Percentiles rank a stretch among this genome's conserved stretches.
phyloP scores from a whole-genome alignment of 768 basidiomycete species.

The Piloderma croceum region DNA sequence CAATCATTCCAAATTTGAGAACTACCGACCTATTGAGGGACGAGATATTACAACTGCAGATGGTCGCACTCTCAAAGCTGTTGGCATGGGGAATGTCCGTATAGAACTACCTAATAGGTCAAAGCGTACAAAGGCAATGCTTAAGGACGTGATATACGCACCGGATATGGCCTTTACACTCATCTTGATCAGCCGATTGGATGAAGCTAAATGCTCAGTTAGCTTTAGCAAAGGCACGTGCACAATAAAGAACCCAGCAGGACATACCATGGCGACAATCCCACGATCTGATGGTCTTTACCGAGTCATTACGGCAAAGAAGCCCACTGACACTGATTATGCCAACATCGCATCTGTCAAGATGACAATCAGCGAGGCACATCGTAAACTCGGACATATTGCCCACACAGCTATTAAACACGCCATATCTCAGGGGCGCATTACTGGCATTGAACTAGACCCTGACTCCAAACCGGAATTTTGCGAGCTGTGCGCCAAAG shows the following conservation, averaged over 20 bases:
- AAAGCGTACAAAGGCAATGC: constrained; percentile 8
- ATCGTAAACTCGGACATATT: constrained; percentile 21
- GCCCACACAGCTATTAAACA: constrained; percentile 6
- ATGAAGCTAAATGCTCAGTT: constrained; percentile 8
- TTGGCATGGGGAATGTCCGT: constrained; percentile 16
- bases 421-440: constrained; percentile 10
- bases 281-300: background rate
- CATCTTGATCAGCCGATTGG: constrained; percentile 16
- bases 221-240: constrained; percentile 10
- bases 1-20: constrained; percentile 11
- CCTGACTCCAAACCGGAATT: constrained; percentile 1
- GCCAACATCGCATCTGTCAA: too few species aligned
- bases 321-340: constrained; percentile 15
- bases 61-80: constrained; percentile 12
- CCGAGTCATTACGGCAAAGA: background rate
- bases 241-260: background rate
- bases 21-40: constrained; percentile 5
- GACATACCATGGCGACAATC: background rate
- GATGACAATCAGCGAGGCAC: too few species aligned
- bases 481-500: constrained; percentile 25
- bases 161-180: constrained; percentile 24
- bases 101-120: constrained; percentile 10
- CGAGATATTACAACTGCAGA: constrained; percentile 7
- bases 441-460: constrained; percentile 18
- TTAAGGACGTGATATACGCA: constrained; percentile 20